Evolutionary conservation across 331 rosid genomes (phyloP).

Genomic region (Quercus phellos): DNA sequence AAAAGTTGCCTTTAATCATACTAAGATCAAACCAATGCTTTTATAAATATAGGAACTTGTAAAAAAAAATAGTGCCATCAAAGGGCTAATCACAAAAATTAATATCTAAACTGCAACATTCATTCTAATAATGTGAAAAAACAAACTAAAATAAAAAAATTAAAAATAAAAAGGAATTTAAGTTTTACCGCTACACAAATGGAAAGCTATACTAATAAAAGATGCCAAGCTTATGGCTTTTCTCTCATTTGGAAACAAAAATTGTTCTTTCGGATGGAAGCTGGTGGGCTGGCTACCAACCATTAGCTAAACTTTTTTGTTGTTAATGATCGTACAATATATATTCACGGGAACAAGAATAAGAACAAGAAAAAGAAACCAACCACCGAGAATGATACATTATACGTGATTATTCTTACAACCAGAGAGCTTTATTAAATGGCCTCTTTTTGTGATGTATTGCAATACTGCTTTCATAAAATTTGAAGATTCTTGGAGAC

Average conservation of each 20-base stretch:
- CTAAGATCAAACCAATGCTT: too few relatives aligned
- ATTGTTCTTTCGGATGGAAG: constrained; percentile 20
- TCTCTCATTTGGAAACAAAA: background rate
- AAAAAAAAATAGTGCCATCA: too few relatives aligned
- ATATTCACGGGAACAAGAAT: constrained; percentile 21
- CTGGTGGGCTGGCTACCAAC: constrained; percentile 51
- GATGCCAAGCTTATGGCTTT: constrained; percentile 1
- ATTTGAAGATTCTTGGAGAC: too few relatives aligned
- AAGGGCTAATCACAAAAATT: too few relatives aligned
- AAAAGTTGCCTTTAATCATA: too few relatives aligned
- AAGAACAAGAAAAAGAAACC: constrained; percentile 28
- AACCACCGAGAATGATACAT: constrained; percentile 17
- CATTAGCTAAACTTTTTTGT: constrained; percentile 41
- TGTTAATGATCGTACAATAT: constrained; percentile 12
- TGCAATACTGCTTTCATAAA: too few relatives aligned
- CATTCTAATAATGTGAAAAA: too few relatives aligned
- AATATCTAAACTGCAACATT: too few relatives aligned
- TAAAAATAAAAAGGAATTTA: background rate
- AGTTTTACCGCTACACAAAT: constrained; percentile 2
- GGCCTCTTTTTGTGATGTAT: background rate
- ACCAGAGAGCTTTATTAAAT: too few relatives aligned
- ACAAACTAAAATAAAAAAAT: too few relatives aligned
- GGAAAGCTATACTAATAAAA: background rate
- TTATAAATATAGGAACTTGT: too few relatives aligned
- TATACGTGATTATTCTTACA: background rate